Evolutionary conservation across 2,329 filamentous ascomycete species (phyloP).

Genomic region (Sporothrix euskadiensis): DNA sequence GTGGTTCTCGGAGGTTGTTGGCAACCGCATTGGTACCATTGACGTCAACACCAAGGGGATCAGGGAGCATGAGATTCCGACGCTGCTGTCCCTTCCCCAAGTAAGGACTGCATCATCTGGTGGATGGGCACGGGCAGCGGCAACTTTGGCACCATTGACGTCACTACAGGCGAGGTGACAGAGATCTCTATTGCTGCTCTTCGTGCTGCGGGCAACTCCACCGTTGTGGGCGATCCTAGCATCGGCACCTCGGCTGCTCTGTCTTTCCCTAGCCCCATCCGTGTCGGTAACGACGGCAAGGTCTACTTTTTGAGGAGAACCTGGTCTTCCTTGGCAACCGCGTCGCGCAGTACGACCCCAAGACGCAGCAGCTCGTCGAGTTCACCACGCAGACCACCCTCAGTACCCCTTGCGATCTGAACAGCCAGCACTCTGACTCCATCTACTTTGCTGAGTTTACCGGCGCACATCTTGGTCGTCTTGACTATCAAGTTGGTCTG

Average conservation of each 20-base stretch:
- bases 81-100: background rate
- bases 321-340: constrained; percentile 12
- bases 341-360: constrained; percentile 12
- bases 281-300: background rate
- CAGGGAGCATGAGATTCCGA: background rate
- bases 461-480: background rate
- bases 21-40: background rate
- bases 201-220: background rate
- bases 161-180: background rate
- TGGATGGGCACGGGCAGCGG: background rate
- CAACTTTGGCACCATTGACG: background rate
- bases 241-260: background rate
- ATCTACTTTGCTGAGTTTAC: constrained; percentile 14
- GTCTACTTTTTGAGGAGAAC: constrained; percentile 13
- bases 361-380: background rate
- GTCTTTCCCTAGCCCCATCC: background rate
- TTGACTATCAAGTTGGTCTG: background rate
- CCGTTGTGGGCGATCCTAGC: background rate
- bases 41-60: background rate
- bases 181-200: background rate
- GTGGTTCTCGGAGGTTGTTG: background rate
- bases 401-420: background rate
- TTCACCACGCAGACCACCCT: constrained; percentile 3
- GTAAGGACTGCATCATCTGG: background rate
- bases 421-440: constrained; percentile 1